Evolutionary conservation across 2,329 filamentous ascomycete genomes (phyloP).

Genomic region (Colletotrichum falcatum): DNA sequence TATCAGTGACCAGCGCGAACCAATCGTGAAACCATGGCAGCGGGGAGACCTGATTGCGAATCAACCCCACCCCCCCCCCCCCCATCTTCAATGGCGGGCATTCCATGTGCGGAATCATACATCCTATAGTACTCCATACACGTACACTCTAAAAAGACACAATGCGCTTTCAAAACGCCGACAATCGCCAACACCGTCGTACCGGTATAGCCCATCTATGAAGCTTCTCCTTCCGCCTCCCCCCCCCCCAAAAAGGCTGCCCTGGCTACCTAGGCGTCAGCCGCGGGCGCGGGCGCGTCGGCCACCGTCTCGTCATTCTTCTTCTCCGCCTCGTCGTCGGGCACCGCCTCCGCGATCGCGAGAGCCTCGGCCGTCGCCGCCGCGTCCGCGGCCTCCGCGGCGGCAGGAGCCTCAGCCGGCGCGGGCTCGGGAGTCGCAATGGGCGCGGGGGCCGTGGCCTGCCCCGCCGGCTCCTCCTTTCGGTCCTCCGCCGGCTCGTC

Average conservation of each 20-base stretch:
- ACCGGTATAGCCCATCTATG: neutral
- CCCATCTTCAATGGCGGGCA: neutral
- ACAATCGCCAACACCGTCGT: constrained; percentile 4
- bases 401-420: neutral
- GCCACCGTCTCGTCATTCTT: neutral
- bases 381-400: neutral
- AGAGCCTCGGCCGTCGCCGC: neutral
- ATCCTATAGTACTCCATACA: constrained; percentile 13
- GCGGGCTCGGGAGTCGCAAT: neutral
- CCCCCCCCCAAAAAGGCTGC: neutral
- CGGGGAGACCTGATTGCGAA: neutral
- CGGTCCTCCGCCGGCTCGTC: neutral
- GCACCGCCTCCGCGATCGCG: neutral
- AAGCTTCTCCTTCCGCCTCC: neutral
- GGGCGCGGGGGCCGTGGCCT: neutral
- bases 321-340: constrained; percentile 4
- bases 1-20: neutral
- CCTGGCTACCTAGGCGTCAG: constrained; percentile 21
- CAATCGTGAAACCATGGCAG: neutral
- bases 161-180: constrained; percentile 14
- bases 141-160: neutral
- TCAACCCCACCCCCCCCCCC: too few relatives aligned
- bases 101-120: neutral
- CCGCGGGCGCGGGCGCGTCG: constrained; percentile 8
- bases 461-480: neutral